Evolutionary conservation across 2,329 filamentous ascomycete genomes (phyloP).

Genomic region (Paraphaeosphaeria minitans): DNA sequence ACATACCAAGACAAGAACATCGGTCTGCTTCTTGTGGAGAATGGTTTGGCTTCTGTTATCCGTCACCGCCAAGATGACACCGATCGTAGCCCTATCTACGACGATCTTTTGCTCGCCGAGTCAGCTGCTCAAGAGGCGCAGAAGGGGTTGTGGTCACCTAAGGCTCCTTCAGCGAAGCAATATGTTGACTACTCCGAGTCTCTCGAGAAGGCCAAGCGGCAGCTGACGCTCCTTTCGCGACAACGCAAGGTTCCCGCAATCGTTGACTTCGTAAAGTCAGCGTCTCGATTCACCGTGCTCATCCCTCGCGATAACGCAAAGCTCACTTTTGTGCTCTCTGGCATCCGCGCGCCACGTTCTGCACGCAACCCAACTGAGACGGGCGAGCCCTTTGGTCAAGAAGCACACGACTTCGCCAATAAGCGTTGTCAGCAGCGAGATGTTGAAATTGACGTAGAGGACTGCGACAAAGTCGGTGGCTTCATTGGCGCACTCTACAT

Average conservation of each 20-base stretch:
- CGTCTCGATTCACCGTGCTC: slow-evolving; percentile 88
- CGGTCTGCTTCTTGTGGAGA: slow-evolving; percentile 82
- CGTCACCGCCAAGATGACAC: slow-evolving; percentile 93
- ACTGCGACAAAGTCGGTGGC: slow-evolving; percentile 93
- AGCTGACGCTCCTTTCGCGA: slow-evolving; percentile 82
- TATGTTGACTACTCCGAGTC: slow-evolving; percentile 91
- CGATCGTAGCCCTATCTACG: slow-evolving; percentile 92
- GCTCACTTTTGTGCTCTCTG: slow-evolving; percentile 90
- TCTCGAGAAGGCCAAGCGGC: slow-evolving; percentile 93
- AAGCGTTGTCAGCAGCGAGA: slow-evolving; percentile 90
- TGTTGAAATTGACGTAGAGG: slow-evolving; percentile 92
- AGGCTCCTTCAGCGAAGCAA: slow-evolving; percentile 79
- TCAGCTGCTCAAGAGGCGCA: slow-evolving; percentile 81
- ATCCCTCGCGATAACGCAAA: slow-evolving; percentile 93
- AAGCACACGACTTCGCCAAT: slow-evolving; percentile 90
- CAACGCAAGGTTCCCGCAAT: slow-evolving; percentile 92
- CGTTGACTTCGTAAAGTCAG: slow-evolving; percentile 98
- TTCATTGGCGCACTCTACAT: slow-evolving; percentile 96
- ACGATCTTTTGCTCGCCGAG: slow-evolving; percentile 81
- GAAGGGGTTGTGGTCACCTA: slow-evolving; percentile 95
- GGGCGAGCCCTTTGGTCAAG: slow-evolving; percentile 91
- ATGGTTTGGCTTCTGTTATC: slow-evolving; percentile 91
- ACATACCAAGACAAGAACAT: slow-evolving; percentile 85
- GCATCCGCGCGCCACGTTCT: slow-evolving; percentile 87
- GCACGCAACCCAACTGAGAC: slow-evolving; percentile 79